Conservation (phyloP, 768 basidiomycete genomes). For the Saitozyma podzolica region DNA sequence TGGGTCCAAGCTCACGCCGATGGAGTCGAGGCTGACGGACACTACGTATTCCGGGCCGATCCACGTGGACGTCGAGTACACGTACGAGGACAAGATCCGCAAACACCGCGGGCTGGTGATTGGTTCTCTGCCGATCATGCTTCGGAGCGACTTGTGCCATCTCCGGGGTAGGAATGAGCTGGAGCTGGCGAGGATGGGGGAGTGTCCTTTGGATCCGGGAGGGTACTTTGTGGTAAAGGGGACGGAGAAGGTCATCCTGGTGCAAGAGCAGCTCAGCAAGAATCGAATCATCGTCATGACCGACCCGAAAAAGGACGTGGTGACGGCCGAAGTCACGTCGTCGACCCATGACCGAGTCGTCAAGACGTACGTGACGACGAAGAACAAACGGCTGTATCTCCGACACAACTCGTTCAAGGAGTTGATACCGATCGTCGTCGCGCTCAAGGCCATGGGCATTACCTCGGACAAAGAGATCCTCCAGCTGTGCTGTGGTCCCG, state of each 20-base stretch:
- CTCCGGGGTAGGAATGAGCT: constrained; percentile 73
- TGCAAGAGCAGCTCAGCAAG: constrained; percentile 98
- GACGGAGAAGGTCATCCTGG: constrained; percentile 98
- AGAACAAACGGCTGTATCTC: constrained; percentile 91
- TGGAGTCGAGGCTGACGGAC: constrained; percentile 94
- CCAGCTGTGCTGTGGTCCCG: constrained; percentile 85
- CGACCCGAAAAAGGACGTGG: constrained; percentile 81
- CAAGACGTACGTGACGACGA: constrained; percentile 95
- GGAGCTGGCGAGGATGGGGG: constrained; percentile 88
- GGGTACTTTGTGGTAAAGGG: constrained; percentile 99
- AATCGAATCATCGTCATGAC: constrained; percentile 98
- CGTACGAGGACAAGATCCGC: constrained; percentile 84
- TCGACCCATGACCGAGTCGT: constrained; percentile 72
- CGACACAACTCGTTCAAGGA: constrained; percentile 97
- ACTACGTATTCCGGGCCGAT: constrained; percentile 92
- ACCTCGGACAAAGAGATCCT: constrained; percentile 98
- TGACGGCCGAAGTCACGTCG: constrained; percentile 96
- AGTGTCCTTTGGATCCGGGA: constrained; percentile 98
- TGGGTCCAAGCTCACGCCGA: constrained; percentile 84
- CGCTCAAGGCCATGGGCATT: constrained; percentile 92
- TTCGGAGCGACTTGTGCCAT: constrained; percentile 91
- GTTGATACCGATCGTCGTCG: constrained; percentile 93
- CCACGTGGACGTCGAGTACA: constrained; percentile 91
- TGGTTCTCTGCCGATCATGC: constrained; percentile 92
- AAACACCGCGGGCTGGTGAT: constrained; percentile 78